Conservation (phyloP, 169 alveolate genomes). For the Plasmodium falciparum region DNA sequence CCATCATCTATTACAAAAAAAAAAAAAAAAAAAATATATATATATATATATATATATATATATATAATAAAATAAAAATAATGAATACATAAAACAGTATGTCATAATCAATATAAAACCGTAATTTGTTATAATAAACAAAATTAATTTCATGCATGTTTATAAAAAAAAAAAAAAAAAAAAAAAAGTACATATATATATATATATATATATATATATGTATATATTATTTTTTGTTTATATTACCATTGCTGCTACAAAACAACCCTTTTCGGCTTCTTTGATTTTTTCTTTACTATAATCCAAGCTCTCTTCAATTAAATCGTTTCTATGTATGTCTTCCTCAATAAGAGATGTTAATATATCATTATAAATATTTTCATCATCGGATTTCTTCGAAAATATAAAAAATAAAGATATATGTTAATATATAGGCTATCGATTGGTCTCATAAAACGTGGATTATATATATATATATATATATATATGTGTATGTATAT, state of each 20-base stretch:
- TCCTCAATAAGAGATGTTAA: slow-evolving; percentile 72
- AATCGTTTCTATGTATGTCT: slow-evolving; percentile 56
- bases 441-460: not conserved
- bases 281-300: slow-evolving; percentile 65
- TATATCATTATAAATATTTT: slow-evolving; percentile 51
- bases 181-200: not conserved
- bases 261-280: slow-evolving; percentile 67
- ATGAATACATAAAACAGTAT: too few relatives aligned
- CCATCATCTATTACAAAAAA: slow-evolving; percentile 57
- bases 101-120: too few relatives aligned
- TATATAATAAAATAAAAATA: slow-evolving; percentile 2
- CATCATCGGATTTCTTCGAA: slow-evolving; percentile 47
- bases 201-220: not conserved
- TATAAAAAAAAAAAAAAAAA: not conserved
- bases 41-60: slow-evolving; percentile 1
- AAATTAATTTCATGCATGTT: too few relatives aligned
- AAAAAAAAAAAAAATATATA: too few relatives aligned
- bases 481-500: too few relatives aligned
- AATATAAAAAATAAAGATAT: not conserved
- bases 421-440: not conserved
- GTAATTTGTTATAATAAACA: too few relatives aligned
- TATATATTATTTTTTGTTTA: slow-evolving; percentile 10
- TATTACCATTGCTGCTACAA: slow-evolving; percentile 69
- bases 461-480: not conserved
- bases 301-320: slow-evolving; percentile 64